Evolutionary conservation across 2,329 filamentous ascomycete genomes (phyloP).

Genomic region (Phaeosphaeria sp.): DNA sequence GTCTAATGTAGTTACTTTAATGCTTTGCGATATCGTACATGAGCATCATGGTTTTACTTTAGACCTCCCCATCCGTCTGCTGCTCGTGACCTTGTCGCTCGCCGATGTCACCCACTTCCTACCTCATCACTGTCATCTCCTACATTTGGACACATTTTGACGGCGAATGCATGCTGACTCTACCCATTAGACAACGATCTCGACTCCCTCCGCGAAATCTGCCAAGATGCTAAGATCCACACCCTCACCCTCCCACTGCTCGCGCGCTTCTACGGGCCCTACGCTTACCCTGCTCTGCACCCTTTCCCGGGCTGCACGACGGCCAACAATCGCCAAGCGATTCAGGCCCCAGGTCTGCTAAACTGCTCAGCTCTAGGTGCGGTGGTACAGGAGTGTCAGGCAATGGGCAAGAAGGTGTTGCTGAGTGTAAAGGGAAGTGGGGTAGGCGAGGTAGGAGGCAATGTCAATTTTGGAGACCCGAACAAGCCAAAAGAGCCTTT

Average conservation of each 20-base stretch:
- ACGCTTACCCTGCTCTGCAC: slow-evolving; percentile 39
- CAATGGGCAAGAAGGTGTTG: slow-evolving; percentile 49
- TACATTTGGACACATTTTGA: not conserved
- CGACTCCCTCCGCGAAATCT: slow-evolving; percentile 37
- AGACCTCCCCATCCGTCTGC: not conserved
- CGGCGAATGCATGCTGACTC: not conserved
- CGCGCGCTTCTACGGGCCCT: slow-evolving; percentile 38
- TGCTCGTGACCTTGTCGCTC: not conserved
- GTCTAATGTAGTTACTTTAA: slow-evolving; percentile 1
- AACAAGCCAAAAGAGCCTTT: slow-evolving; percentile 7
- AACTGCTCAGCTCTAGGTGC: slow-evolving; percentile 47
- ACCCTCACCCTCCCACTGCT: slow-evolving; percentile 49
- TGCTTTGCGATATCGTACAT: not conserved
- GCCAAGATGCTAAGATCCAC: slow-evolving; percentile 42
- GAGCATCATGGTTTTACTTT: slow-evolving; percentile 3
- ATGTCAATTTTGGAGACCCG: slow-evolving; percentile 25
- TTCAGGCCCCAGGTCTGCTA: slow-evolving; percentile 47
- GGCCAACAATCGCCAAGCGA: slow-evolving; percentile 37
- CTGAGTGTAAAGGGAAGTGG: slow-evolving; percentile 46
- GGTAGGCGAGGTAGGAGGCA: slow-evolving; percentile 24
- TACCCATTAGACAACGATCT: not conserved
- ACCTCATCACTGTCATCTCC: not conserved
- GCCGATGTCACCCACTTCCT: not conserved
- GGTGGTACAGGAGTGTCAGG: slow-evolving; percentile 47
- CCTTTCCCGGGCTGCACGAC: slow-evolving; percentile 46